Evolutionary conservation across 1,284 basidiomycete species (phyloP).

Genomic region (Phellopilus nigrolimitatus): DNA sequence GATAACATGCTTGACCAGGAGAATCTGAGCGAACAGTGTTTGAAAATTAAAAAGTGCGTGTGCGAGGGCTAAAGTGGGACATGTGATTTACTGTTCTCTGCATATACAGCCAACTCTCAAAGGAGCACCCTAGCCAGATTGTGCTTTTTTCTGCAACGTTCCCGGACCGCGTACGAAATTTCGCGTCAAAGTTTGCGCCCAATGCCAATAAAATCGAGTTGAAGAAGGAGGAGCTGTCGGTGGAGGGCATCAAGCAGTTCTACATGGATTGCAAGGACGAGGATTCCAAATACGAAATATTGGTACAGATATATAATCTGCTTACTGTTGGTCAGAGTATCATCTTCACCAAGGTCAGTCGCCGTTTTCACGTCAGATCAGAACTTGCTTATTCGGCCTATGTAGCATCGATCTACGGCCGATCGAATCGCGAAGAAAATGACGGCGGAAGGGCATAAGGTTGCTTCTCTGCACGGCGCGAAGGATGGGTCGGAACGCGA

Average conservation of each 20-base stretch:
- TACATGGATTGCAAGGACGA: slow-evolving; percentile 93
- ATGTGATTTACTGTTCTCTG: neutral
- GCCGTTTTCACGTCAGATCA: neutral
- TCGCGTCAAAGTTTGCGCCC: slow-evolving; percentile 91
- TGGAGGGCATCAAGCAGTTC: slow-evolving; percentile 95
- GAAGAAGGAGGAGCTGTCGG: slow-evolving; percentile 89
- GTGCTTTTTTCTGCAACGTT: slow-evolving; percentile 99
- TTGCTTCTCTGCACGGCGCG: slow-evolving; percentile 93
- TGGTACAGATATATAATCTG: slow-evolving; percentile 87
- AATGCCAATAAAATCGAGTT: slow-evolving; percentile 96
- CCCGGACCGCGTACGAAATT: slow-evolving; percentile 87
- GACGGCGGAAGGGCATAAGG: slow-evolving; percentile 92
- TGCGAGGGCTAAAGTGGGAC: neutral
- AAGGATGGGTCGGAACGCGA: slow-evolving; percentile 91
- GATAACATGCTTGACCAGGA: slow-evolving; percentile 99
- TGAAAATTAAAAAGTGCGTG: slow-evolving; percentile 89
- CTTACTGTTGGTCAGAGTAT: slow-evolving; percentile 96
- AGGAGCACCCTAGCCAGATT: slow-evolving; percentile 64
- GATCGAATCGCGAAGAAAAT: slow-evolving; percentile 91
- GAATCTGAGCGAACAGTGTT: slow-evolving; percentile 93
- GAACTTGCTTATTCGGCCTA: neutral
- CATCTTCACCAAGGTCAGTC: slow-evolving; percentile 85
- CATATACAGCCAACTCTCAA: slow-evolving; percentile 57
- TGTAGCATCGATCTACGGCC: slow-evolving; percentile 83
- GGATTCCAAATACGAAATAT: slow-evolving; percentile 92